Percentiles rank a stretch among this genome's conserved stretches.
These are phyloP conservation scores for Mucuna pruriens DNA, from an alignment of 306 rosid species.

Conservation along the genomic window DNA sequence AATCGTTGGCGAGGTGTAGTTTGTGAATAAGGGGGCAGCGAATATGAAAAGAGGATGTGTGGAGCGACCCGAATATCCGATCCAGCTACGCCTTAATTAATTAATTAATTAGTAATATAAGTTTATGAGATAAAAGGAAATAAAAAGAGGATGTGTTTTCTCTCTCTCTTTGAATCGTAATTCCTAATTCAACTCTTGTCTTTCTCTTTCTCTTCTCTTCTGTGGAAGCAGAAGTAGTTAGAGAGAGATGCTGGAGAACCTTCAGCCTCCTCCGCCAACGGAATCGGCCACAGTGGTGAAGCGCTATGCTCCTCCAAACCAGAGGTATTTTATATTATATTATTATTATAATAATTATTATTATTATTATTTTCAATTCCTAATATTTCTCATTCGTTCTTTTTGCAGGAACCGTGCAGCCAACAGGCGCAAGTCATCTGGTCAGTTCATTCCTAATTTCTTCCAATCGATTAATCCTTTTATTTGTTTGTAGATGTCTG, in stretches of 20 bases:
- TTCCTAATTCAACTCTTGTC: neutral
- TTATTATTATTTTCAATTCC: neutral
- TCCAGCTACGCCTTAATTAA: neutral
- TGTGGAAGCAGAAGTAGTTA: neutral
- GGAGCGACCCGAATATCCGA: neutral
- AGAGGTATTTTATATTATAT: slow-evolving; percentile 46
- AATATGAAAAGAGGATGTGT: too few species aligned
- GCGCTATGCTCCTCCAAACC: slow-evolving; percentile 84
- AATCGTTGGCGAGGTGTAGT: too few species aligned
- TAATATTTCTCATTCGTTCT: neutral
- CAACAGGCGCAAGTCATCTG: slow-evolving; percentile 76
- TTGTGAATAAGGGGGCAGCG: too few species aligned
- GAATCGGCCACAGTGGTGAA: slow-evolving; percentile 48
- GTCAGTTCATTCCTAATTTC: slow-evolving; percentile 38
- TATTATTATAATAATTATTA: too few species aligned
- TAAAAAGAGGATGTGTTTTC: neutral
- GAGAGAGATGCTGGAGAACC: slow-evolving; percentile 61
- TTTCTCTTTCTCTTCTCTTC: slow-evolving; percentile 1
- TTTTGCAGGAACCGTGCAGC: slow-evolving; percentile 57
- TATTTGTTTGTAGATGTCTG: neutral
- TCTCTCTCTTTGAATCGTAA: neutral
- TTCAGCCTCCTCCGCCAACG: slow-evolving; percentile 40
- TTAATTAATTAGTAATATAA: too few species aligned
- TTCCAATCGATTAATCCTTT: neutral
- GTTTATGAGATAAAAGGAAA: neutral